A percentile compares a stretch with the other conserved stretches of the same genome.
Conservation (phyloP, 2,329 filamentous ascomycete genomes). For the Exophiala calicioides region DNA sequence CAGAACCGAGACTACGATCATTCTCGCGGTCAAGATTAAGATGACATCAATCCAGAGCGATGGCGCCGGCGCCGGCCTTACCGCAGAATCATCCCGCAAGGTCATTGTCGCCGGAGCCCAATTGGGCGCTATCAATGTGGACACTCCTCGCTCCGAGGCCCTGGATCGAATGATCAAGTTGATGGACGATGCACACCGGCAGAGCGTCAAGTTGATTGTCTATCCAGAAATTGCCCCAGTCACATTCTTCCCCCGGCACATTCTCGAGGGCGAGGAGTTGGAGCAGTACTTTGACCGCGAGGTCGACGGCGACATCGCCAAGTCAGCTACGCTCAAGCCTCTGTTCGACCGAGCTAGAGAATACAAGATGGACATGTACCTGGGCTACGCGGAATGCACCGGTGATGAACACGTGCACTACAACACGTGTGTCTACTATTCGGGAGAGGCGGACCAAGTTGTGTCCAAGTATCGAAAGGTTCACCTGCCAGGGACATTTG, state of each 20-base stretch:
- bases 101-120: constrained; percentile 57
- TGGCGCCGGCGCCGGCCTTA: constrained; percentile 5
- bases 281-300: constrained; percentile 55
- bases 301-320: constrained; percentile 40
- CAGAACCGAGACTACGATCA: too few relatives aligned
- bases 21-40: too few relatives aligned
- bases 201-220: constrained; percentile 53
- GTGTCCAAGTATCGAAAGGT: constrained; percentile 58
- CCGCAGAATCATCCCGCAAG: constrained; percentile 34
- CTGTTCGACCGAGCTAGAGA: constrained; percentile 53
- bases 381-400: constrained; percentile 56
- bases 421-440: constrained; percentile 57
- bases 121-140: constrained; percentile 51
- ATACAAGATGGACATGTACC: constrained; percentile 52
- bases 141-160: constrained; percentile 45
- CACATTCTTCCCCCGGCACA: constrained; percentile 59
- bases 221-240: constrained; percentile 59
- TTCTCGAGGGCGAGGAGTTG: constrained; percentile 47
- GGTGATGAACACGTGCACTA: constrained; percentile 46
- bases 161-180: constrained; percentile 54
- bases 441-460: constrained; percentile 43
- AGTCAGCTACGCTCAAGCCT: constrained; percentile 48
- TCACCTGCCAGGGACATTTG: constrained; percentile 56
- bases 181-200: constrained; percentile 47
- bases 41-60: constrained; percentile 19